phyloP scores from a whole-genome alignment of 768 basidiomycete species.

The Boletus coccyginus region DNA sequence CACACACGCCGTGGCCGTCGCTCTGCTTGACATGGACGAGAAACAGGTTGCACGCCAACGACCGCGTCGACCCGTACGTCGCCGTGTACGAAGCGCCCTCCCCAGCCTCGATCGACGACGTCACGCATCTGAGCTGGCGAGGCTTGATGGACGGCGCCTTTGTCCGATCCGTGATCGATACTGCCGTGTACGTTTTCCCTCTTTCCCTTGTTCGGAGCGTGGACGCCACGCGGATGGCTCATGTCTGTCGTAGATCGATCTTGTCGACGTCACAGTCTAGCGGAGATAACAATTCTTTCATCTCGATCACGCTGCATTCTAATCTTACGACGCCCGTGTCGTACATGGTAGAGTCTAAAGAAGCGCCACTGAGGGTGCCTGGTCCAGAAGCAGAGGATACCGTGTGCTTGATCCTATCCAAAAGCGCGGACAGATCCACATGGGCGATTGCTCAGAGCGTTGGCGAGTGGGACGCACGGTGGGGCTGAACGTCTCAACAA shows the following conservation, averaged over 20 bases:
- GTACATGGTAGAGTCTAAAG: slow-evolving; percentile 40
- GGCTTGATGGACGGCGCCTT: slow-evolving; percentile 56
- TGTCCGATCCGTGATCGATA: slow-evolving; percentile 49
- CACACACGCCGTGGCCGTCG: neutral
- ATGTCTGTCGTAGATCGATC: slow-evolving; percentile 4
- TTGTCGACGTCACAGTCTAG: slow-evolving; percentile 3
- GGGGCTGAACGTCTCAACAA: slow-evolving; percentile 33
- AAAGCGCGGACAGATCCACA: slow-evolving; percentile 2
- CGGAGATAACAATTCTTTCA: slow-evolving; percentile 10
- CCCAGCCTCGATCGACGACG: slow-evolving; percentile 41
- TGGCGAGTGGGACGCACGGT: slow-evolving; percentile 40
- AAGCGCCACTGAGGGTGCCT: slow-evolving; percentile 41
- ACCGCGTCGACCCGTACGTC: slow-evolving; percentile 67
- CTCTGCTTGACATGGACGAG: neutral
- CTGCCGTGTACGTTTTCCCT: slow-evolving; percentile 31
- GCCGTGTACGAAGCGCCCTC: slow-evolving; percentile 60
- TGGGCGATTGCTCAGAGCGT: slow-evolving; percentile 49
- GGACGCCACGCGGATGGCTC: neutral
- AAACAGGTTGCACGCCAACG: slow-evolving; percentile 54
- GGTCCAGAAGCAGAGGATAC: slow-evolving; percentile 53
- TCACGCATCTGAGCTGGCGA: slow-evolving; percentile 57
- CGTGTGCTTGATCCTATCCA: slow-evolving; percentile 41
- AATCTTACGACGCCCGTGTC: slow-evolving; percentile 46
- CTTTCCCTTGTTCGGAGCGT: neutral
- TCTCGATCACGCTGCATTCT: slow-evolving; percentile 35